A percentile compares a stretch with the other conserved stretches of the same genome.
These are phyloP conservation scores for Themeda triandra DNA, from an alignment of 176 grass and related monocot genomes.

Conservation along the genomic window DNA sequence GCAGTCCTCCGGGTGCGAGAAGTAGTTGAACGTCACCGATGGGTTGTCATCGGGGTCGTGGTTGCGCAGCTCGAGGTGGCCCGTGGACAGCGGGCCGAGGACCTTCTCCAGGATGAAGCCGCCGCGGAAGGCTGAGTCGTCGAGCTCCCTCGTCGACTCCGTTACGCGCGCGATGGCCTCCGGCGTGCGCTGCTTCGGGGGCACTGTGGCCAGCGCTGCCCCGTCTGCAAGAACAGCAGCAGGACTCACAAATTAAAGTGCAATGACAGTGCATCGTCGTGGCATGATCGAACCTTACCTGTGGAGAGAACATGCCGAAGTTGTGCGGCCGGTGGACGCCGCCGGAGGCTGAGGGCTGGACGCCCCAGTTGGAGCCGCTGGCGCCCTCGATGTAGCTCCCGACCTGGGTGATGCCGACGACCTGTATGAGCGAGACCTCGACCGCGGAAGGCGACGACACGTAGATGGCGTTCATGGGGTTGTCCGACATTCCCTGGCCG, in stretches of 20 bases:
- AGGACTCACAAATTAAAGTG: background rate
- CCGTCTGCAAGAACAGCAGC: conserved; percentile 36
- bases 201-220: conserved; percentile 65
- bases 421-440: conserved; percentile 70
- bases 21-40: conserved; percentile 98
- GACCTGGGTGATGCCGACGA: conserved; percentile 65
- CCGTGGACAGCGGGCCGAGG: conserved; percentile 63
- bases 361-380: conserved; percentile 57
- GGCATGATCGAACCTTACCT: conserved; percentile 32
- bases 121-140: conserved; percentile 51
- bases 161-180: conserved; percentile 58
- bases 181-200: conserved; percentile 71
- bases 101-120: conserved; percentile 91
- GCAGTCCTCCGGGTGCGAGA: conserved; percentile 62
- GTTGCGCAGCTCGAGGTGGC: conserved; percentile 65
- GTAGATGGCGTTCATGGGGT: conserved; percentile 78
- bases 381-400: conserved; percentile 82
- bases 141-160: conserved; percentile 37
- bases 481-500: conserved; percentile 79
- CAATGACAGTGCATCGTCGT: background rate
- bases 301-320: conserved; percentile 87
- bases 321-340: conserved; percentile 16
- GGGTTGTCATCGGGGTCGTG: conserved; percentile 71
- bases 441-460: conserved; percentile 64
- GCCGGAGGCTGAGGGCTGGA: background rate